Evolutionary conservation across 768 basidiomycete genomes (phyloP).

Genomic region (Serpula lacrymans): DNA sequence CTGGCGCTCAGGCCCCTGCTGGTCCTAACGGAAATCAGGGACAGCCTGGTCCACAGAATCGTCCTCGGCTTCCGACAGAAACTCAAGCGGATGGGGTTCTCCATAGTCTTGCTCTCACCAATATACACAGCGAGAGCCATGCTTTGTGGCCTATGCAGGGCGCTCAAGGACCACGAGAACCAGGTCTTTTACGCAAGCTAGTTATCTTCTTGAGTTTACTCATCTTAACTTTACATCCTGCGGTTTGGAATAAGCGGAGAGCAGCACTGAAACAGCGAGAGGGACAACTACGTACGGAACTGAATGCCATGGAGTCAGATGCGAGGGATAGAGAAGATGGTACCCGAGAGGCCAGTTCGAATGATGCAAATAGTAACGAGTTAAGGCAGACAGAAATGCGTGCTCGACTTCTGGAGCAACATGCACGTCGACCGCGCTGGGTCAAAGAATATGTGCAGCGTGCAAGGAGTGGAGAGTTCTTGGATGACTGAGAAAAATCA

Average conservation of each 20-base stretch:
- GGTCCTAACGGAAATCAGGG: conserved; percentile 10
- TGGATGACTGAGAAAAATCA: conserved; percentile 48
- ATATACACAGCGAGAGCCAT: conserved; percentile 54
- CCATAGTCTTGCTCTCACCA: conserved; percentile 53
- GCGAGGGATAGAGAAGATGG: conserved; percentile 26
- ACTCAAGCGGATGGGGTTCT: conserved; percentile 35
- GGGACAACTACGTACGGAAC: conserved; percentile 65
- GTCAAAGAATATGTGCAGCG: conserved; percentile 61
- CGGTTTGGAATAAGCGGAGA: conserved; percentile 69
- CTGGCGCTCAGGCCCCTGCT: conserved; percentile 8
- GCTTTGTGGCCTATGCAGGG: conserved; percentile 40
- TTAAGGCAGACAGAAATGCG: conserved; percentile 25
- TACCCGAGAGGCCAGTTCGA: conserved; percentile 23
- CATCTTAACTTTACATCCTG: conserved; percentile 64
- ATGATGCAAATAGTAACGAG: conserved; percentile 34
- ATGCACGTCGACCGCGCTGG: conserved; percentile 57
- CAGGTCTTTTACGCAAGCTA: conserved; percentile 43
- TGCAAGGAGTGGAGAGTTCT: conserved; percentile 64
- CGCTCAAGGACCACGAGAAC: conserved; percentile 11
- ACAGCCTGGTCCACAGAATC: conserved; percentile 14
- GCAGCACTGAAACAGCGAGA: conserved; percentile 57
- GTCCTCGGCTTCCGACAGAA: conserved; percentile 24
- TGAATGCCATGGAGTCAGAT: conserved; percentile 34
- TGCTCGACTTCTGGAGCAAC: conserved; percentile 45
- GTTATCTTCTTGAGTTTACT: conserved; percentile 55